Base-by-base conservation (phyloP, 345 rosid species). In the Eucalyptus polybractea region DNA sequence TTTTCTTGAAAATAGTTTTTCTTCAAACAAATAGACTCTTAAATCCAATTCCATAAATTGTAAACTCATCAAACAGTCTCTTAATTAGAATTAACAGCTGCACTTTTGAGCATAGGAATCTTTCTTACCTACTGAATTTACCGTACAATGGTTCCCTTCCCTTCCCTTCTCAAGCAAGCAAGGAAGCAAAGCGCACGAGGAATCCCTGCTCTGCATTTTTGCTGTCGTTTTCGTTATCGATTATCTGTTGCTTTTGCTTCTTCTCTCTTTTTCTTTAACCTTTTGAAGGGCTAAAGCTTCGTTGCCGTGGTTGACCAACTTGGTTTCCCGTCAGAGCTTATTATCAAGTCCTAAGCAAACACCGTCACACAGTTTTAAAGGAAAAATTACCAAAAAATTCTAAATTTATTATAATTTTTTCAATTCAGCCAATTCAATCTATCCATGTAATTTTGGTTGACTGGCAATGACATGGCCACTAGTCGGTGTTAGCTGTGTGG, bases 361-460 rank as follows among this genome's bases (percentile, higher is more conserved):
- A 6, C 27, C 45, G 15, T 72, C 83, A 8, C 80, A 10, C 29
- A 24, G 24, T 24, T 37, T 37, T 72, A 53, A 53, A 19, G 25
- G 80, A 69, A 53, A 53, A 19, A 53, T 53, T 53, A 53, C 10
- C 25, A 53, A 53, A 53, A 53, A 19, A 7, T 53, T 53, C 5
- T 53, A 53, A 53, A 53, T 19, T 53, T 53, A 53, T 19, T 53
- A 0, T 53, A 53, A 19, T 53, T 3, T 19, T 53, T 53, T 53
- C 2, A 53, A 21, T 53, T 53, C 1, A 53, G 4, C 25, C 58
- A 53, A 53, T 53, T 53, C 25, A 53, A 53, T 53, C 25, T 21
- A 53, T 53, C 1, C 0, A 0, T 53, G 25, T 53, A 53, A 21
- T 53, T 53, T 53, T 53, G 10, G 25, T 2, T 0, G 10, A 21